These are phyloP conservation scores for Rhizopus stolonifer DNA, from an alignment of 371 early-diverging fungal genomes.

Conservation along the genomic window DNA sequence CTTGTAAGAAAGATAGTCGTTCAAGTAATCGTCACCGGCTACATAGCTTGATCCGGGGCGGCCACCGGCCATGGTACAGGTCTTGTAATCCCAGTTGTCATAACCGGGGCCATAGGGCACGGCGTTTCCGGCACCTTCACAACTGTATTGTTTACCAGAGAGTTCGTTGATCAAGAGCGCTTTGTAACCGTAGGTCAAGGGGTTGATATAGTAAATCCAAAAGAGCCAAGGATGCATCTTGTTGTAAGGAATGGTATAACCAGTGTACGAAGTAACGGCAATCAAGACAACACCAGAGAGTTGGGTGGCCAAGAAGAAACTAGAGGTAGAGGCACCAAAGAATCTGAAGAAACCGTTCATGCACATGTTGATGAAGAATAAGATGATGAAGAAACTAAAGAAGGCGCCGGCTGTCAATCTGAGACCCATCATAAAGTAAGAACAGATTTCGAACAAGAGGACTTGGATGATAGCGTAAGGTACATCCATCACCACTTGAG, in stretches of 20 bases:
- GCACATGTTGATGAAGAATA: conserved; percentile 49
- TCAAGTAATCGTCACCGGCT: conserved; percentile 54
- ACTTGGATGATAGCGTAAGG: conserved; percentile 49
- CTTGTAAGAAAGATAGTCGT: conserved; percentile 30
- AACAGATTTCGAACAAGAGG: conserved; percentile 33
- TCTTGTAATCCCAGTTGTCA: conserved; percentile 42
- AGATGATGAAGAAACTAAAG: conserved; percentile 54
- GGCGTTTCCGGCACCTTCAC: conserved; percentile 42
- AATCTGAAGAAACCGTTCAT: conserved; percentile 66
- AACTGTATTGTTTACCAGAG: conserved; percentile 35
- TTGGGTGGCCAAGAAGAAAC: conserved; percentile 59
- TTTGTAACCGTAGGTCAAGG: conserved; percentile 64
- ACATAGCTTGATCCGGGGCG: conserved; percentile 45
- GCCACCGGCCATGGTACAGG: conserved; percentile 56
- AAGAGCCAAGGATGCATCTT: conserved; percentile 70
- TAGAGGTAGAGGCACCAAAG: conserved; percentile 56
- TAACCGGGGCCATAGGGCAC: conserved; percentile 49
- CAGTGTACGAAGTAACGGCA: conserved; percentile 60
- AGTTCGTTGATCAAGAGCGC: conserved; percentile 70
- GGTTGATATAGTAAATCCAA: conserved; percentile 72
- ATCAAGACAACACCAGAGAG: conserved; percentile 56
- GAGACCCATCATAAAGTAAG: conserved; percentile 60
- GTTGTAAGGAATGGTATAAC: conserved; percentile 62
- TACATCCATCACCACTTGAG: conserved; percentile 54
- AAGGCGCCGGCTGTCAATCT: conserved; percentile 55